Conservation (phyloP, 805 yeast species). For the Wickerhamiella shivajii region DNA sequence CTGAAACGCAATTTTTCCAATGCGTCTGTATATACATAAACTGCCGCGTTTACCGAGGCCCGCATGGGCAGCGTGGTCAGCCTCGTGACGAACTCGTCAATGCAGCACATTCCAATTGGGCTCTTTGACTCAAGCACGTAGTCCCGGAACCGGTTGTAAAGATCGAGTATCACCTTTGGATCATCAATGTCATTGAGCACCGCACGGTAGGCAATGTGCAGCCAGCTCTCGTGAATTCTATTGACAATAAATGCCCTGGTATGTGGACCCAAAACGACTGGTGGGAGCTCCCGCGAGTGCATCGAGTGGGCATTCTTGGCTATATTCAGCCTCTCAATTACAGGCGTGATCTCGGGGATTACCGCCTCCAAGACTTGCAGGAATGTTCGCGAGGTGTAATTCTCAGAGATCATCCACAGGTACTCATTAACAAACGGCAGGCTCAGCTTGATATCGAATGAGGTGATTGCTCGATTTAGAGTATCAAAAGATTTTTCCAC, state of each 20-base stretch:
- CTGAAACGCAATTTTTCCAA: slow-evolving; percentile 9
- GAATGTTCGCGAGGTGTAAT: slow-evolving; percentile 14
- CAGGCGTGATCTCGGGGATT: slow-evolving; percentile 13
- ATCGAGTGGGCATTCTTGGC: neutral
- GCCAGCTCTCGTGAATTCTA: slow-evolving; percentile 15
- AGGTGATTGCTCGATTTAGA: slow-evolving; percentile 10
- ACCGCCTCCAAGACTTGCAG: slow-evolving; percentile 11
- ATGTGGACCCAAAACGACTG: slow-evolving; percentile 1
- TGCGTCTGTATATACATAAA: slow-evolving; percentile 13
- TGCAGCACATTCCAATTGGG: slow-evolving; percentile 9
- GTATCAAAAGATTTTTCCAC: slow-evolving; percentile 20
- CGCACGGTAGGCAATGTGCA: slow-evolving; percentile 18
- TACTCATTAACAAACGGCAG: slow-evolving; percentile 17
- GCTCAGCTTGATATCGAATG: slow-evolving; percentile 11
- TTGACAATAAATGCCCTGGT: slow-evolving; percentile 1
- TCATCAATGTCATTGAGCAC: slow-evolving; percentile 16
- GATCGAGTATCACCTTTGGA: slow-evolving; percentile 8
- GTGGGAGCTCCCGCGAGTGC: slow-evolving; percentile 1
- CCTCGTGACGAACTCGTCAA: slow-evolving; percentile 19
- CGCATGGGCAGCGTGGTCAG: slow-evolving; percentile 10
- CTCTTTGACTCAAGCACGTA: slow-evolving; percentile 2
- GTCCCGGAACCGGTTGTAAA: slow-evolving; percentile 13
- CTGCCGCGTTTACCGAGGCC: slow-evolving; percentile 14
- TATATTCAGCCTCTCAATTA: slow-evolving; percentile 12
- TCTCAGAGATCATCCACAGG: slow-evolving; percentile 15